Conservation (phyloP, 2,329 filamentous ascomycete species). For the Tolypocladium endophyticum region DNA sequence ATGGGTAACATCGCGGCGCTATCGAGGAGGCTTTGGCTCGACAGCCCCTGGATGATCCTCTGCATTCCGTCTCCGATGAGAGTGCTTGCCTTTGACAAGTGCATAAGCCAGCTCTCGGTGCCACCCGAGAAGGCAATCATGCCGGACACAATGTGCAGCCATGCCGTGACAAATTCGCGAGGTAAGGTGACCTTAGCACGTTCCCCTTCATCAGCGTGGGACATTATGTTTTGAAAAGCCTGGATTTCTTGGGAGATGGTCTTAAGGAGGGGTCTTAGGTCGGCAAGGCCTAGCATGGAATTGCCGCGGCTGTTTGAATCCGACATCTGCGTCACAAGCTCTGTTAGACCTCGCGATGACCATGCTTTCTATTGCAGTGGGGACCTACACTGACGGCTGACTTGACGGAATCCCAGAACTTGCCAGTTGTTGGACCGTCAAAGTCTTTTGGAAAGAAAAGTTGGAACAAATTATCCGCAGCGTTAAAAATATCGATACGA, state of each 20-base stretch:
- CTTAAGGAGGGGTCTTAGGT: conserved; percentile 8
- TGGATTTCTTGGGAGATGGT: conserved; percentile 14
- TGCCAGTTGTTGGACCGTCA: conserved; percentile 24
- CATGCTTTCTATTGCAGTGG: not conserved
- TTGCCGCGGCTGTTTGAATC: conserved; percentile 1
- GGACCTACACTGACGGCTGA: conserved; percentile 16
- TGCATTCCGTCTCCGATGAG: conserved; percentile 24
- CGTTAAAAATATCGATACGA: conserved; percentile 28
- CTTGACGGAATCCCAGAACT: conserved; percentile 33
- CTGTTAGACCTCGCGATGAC: not conserved
- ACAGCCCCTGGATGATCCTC: conserved; percentile 22
- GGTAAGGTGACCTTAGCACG: conserved; percentile 21
- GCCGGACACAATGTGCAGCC: conserved; percentile 30
- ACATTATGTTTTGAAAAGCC: conserved; percentile 17
- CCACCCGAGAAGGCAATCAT: conserved; percentile 17
- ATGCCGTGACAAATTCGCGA: conserved; percentile 25
- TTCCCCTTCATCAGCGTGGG: conserved; percentile 14
- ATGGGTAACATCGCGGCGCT: conserved; percentile 28
- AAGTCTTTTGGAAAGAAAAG: conserved; percentile 30
- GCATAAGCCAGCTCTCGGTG: conserved; percentile 13
- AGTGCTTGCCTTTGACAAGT: conserved; percentile 17
- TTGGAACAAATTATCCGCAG: conserved; percentile 25
- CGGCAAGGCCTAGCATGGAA: not conserved
- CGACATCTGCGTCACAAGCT: conserved; percentile 3
- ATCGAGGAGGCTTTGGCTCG: conserved; percentile 20